Evolutionary conservation across 2,329 filamentous ascomycete species (phyloP).

Genomic region (Metarhizium anisopliae): DNA sequence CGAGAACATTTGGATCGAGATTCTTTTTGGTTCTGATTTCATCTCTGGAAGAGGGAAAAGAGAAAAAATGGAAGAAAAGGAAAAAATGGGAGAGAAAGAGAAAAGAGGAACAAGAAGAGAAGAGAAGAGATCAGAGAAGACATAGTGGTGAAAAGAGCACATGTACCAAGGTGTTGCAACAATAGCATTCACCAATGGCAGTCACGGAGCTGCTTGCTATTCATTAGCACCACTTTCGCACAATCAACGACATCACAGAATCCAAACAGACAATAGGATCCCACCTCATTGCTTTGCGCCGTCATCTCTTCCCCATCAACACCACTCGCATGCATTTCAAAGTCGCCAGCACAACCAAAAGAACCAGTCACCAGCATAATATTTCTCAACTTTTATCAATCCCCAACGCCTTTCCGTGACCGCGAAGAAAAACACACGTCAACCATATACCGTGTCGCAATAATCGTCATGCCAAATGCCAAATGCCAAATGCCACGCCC

Average conservation of each 20-base stretch:
- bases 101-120: background rate
- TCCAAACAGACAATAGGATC: background rate
- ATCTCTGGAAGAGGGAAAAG: too few relatives aligned
- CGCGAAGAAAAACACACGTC: background rate
- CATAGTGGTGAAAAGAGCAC: background rate
- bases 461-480: background rate
- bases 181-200: background rate
- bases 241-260: background rate
- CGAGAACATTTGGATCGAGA: too few relatives aligned
- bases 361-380: background rate
- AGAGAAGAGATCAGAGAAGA: background rate
- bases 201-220: background rate
- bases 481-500: background rate
- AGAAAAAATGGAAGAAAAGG: too few relatives aligned
- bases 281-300: background rate
- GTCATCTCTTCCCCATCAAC: background rate
- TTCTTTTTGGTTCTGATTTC: too few relatives aligned
- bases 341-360: background rate
- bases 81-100: too few relatives aligned
- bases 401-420: background rate
- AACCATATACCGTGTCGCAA: background rate
- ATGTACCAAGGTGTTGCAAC: background rate
- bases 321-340: background rate
- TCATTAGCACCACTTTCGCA: background rate
- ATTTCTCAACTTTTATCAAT: background rate